These are phyloP conservation scores for Phytopythium kandeliae DNA, from an alignment of 352 stramenopile species.

Conservation along the genomic window DNA sequence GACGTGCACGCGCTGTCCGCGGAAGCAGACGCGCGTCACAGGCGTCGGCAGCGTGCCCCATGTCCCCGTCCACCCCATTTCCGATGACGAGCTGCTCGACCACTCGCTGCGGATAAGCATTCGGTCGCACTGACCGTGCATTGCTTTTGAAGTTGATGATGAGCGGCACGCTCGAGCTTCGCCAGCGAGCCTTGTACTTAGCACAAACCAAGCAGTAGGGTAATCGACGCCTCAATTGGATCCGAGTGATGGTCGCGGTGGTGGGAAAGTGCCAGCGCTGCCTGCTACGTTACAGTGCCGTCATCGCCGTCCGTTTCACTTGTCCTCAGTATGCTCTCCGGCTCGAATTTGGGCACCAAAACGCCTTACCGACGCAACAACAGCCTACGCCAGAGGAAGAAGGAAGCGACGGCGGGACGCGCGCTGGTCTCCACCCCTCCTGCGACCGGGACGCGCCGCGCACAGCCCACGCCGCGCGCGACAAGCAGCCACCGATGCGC, in stretches of 20 bases:
- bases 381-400: background rate
- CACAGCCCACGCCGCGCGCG: background rate
- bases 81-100: too few relatives aligned
- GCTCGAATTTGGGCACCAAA: background rate
- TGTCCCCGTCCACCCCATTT: background rate
- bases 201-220: too few relatives aligned
- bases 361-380: background rate
- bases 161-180: too few relatives aligned
- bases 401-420: background rate
- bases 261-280: slow-evolving; percentile 2
- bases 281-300: background rate
- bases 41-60: slow-evolving; percentile 24
- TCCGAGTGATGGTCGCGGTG: background rate
- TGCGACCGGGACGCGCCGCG: background rate
- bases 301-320: background rate
- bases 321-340: background rate
- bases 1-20: slow-evolving; percentile 64
- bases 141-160: too few relatives aligned
- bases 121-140: too few relatives aligned
- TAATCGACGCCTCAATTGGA: too few relatives aligned
- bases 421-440: background rate
- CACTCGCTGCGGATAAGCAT: background rate
- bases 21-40: slow-evolving; percentile 62
- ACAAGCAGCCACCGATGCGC: slow-evolving; percentile 22
- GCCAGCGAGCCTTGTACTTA: too few relatives aligned